Evolutionary conservation across 2,329 filamentous ascomycete species (phyloP).

Genomic region (Fusarium austroafricanum): DNA sequence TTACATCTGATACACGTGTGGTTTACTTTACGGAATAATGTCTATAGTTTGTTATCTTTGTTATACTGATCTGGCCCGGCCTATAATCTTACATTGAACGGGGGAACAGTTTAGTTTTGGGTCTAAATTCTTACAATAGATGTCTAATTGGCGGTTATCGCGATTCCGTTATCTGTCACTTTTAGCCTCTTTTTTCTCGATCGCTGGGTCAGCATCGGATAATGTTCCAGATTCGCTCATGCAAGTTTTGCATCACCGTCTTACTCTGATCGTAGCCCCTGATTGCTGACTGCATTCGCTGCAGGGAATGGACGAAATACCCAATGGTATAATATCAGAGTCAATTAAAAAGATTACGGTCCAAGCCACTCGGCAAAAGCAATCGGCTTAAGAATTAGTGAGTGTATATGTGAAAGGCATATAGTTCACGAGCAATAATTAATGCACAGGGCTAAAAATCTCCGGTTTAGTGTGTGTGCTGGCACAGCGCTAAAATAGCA

Average conservation of each 20-base stretch:
- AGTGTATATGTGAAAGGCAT: conserved; percentile 1
- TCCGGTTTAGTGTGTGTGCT: background rate
- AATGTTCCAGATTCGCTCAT: conserved; percentile 8
- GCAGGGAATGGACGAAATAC: background rate
- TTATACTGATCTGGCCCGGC: background rate
- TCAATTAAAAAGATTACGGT: background rate
- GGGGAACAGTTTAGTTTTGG: background rate
- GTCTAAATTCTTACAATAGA: conserved; percentile 12
- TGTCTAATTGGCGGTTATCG: background rate
- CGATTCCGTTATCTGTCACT: conserved; percentile 4
- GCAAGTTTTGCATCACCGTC: background rate
- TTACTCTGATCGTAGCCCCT: background rate
- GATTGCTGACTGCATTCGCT: background rate
- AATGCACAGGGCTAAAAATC: background rate
- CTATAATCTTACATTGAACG: conserved; percentile 2
- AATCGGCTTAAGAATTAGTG: background rate
- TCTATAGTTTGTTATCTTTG: conserved; percentile 7
- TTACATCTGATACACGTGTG: background rate
- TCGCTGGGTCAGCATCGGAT: background rate
- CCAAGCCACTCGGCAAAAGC: background rate
- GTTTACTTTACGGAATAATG: background rate
- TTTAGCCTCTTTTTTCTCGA: background rate
- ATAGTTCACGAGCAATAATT: conserved; percentile 1
- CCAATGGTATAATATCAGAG: background rate
- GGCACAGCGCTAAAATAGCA: background rate